Evolutionary conservation across 202 grass and related monocot species (phyloP).

Genomic region (Saccharum hybrid): DNA sequence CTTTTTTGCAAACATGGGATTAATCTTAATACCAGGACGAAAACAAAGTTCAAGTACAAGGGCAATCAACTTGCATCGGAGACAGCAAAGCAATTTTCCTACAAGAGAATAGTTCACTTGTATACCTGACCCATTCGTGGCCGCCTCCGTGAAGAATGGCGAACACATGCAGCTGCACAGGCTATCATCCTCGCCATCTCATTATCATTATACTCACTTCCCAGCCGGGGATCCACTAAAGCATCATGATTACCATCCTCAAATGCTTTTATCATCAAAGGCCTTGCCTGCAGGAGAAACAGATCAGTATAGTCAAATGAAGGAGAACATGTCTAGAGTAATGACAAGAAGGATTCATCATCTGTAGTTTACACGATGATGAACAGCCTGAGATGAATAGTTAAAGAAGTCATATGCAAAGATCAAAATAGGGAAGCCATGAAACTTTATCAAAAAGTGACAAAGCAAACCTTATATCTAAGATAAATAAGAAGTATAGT

Average conservation of each 20-base stretch:
- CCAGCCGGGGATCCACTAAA: constrained; percentile 74
- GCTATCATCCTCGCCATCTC: constrained; percentile 91
- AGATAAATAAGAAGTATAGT: not conserved
- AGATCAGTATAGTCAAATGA: not conserved
- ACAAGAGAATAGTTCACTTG: not conserved
- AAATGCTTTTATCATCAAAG: constrained; percentile 67
- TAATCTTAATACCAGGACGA: not conserved
- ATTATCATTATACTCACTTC: constrained; percentile 59
- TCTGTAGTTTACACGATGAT: not conserved
- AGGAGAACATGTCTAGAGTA: not conserved
- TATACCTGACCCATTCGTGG: constrained; percentile 93
- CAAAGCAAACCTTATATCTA: not conserved
- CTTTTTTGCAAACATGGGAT: not conserved
- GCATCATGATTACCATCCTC: constrained; percentile 68
- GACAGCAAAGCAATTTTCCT: not conserved
- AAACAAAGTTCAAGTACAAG: not conserved
- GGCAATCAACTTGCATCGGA: not conserved
- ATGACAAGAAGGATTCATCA: not conserved
- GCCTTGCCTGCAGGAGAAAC: constrained; percentile 67
- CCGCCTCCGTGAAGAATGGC: constrained; percentile 55
- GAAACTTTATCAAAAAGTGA: not conserved
- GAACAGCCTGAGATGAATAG: not conserved
- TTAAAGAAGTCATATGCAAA: not conserved
- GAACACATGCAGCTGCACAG: constrained; percentile 76
- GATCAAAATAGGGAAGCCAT: not conserved